Evolutionary conservation across 768 basidiomycete genomes (phyloP), one percentile per base, ranked within the genome.

Genomic region (Auricularia cornea): DNA sequence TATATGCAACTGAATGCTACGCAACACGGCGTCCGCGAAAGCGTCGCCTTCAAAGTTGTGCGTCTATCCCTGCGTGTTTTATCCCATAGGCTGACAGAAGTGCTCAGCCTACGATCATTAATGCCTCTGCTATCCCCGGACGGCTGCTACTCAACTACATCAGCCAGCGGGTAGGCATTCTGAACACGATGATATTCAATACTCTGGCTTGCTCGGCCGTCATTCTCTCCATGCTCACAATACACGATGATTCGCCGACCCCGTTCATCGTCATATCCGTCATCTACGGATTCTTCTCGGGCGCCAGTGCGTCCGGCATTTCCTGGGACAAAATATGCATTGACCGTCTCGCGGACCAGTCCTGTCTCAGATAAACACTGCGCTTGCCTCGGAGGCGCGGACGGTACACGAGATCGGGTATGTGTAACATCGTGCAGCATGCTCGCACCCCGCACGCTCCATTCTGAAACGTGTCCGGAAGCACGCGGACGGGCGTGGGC

Each of bases 21-120:
- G 30, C 71, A 76, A 59, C 82, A 82, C 62, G 78, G 79, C 1
- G 75, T 83, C 41, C 70, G 73, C 18, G 70, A 76, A 10, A 73
- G 69, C 20, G 73, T 86, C 6, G 81, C 85, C 0, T 85, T 87
- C 64, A 85, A 85, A 63, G 78, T 78, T 32, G 85, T 85, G 62
- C 30, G 54, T 48, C 54, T 16, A 29, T 28, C 8, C 16, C 28
- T 26, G 51, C 16, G 51, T 18, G 29, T 31, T 10, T 65, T 12
- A 57, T 63, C 29, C 35, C 11, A 57, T 28, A 12, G 16, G 33
- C 40, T 44, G 3, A 66, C n/a, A 62, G 65, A 0, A 59, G 61
- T 20, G 61, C 40, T 33, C 60, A 84, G 79, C 69, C 86, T 32
- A 76, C 80, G 2, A 77, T 86, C 28, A 66, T 85, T 26, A 87